Conservation (phyloP, 1,284 basidiomycete species). For the Pascua sp. region DNA sequence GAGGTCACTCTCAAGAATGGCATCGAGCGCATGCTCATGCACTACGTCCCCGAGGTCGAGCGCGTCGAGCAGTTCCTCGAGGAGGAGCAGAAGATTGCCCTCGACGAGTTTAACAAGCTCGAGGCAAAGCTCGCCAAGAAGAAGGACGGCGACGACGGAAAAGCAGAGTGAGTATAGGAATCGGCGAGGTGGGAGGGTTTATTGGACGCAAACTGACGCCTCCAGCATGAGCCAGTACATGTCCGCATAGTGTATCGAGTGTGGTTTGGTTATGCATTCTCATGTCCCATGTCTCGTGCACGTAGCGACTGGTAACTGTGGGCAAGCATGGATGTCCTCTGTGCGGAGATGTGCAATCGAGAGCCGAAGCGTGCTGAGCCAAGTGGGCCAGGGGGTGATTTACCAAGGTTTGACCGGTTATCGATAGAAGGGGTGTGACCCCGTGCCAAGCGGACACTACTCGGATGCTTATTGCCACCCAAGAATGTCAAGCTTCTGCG, state of each 20-base stretch:
- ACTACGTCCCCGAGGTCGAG: conserved; percentile 97
- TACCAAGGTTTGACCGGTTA: too few species aligned
- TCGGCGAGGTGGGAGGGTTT: conserved; percentile 8
- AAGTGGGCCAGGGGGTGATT: too few species aligned
- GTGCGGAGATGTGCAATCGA: too few species aligned
- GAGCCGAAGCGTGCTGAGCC: too few species aligned
- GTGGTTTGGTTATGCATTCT: not conserved
- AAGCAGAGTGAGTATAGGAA: conserved; percentile 5
- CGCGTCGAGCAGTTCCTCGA: conserved; percentile 94
- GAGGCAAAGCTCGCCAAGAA: conserved; percentile 68
- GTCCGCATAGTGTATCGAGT: conserved; percentile 16
- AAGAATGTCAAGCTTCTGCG: too few species aligned
- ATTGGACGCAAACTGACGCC: not conserved
- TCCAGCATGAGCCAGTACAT: conserved; percentile 46
- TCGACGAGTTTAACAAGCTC: conserved; percentile 88
- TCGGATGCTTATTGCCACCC: too few species aligned
- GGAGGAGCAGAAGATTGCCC: conserved; percentile 80
- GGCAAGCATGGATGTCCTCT: too few species aligned
- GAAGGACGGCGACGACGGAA: conserved; percentile 36
- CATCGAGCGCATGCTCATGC: conserved; percentile 98
- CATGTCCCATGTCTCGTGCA: not conserved
- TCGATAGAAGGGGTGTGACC: too few species aligned
- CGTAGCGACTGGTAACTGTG: too few species aligned
- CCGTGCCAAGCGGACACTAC: too few species aligned
- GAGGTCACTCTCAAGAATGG: conserved; percentile 93